Base-by-base conservation (phyloP, 306 rosid genomes). In the Delonix regia region DNA sequence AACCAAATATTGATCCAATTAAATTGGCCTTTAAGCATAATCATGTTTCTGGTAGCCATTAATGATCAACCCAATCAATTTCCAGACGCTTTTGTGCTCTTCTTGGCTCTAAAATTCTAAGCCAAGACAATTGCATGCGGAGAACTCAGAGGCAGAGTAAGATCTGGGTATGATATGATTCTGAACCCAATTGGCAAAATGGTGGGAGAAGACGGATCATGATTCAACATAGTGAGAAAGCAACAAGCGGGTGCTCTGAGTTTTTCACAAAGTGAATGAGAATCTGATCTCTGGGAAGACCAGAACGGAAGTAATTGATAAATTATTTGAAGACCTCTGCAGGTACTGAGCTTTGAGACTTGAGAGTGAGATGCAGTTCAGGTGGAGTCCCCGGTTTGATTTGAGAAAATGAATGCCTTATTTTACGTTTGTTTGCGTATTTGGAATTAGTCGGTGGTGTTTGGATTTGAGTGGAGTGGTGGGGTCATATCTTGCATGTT, bases 121-220 rank as follows among this genome's bases (percentile, higher is more conserved):
- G 82, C 74, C 81, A 80, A 56, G 56, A 48, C 76, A 81, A 82
- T 79, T 41, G 85, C 27, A 44, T 79, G 78, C 60, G 82, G 81
- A 71, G 86, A 77, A 84, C 74, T 77, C 53, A 45, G 84, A 41
- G 82, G 85, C 65, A 66, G 81, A 75, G 71, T 19, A 56, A 74
- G 83, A 25, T 70, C 47, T 60, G 24, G 9, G 78, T 42, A 60
- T 41, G 53, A 67, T 69, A 75, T 48, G 33, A 7, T 74, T 49
- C 60, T 22, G 48, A 67, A 67, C 56, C 52, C 25, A 16, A 59
- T 25, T n/a, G 21, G 82, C 89, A 88, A 63, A 70, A 87, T 84
- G 83, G 77, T 55, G 48, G 92, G 94, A 80, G 88, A 79, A 75
- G 87, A 90, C 78, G 75, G 65, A 45, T 81, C 57, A 79, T 75